Evolutionary conservation across 352 stramenopile genomes (phyloP).

Genomic region (Salisapilia sapeloensis): DNA sequence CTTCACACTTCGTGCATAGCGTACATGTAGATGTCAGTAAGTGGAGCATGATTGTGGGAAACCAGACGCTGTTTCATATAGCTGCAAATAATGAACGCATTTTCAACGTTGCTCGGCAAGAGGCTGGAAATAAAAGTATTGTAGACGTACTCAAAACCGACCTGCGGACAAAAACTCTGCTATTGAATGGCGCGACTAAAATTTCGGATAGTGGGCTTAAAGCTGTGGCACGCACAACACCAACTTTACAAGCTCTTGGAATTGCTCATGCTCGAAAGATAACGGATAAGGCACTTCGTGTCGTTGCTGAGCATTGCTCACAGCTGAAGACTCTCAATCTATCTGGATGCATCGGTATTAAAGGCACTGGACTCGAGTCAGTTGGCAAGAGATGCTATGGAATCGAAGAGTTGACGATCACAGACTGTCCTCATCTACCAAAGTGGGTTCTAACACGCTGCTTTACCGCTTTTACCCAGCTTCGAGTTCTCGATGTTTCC

Average conservation of each 20-base stretch:
- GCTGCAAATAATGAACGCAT: constrained; percentile 42
- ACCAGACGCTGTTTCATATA: constrained; percentile 38
- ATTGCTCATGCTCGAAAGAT: constrained; percentile 23
- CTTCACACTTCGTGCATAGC: constrained; percentile 40
- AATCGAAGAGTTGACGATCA: constrained; percentile 17
- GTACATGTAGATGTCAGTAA: constrained; percentile 27
- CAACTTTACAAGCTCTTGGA: constrained; percentile 30
- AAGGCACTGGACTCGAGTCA: constrained; percentile 36
- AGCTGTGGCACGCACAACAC: constrained; percentile 26
- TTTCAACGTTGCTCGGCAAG: constrained; percentile 3
- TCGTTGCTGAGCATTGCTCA: constrained; percentile 24
- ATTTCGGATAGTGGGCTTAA: constrained; percentile 44
- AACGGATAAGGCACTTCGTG: constrained; percentile 35
- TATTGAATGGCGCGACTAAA: constrained; percentile 40
- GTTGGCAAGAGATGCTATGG: constrained; percentile 37
- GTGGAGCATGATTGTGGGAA: constrained; percentile 54
- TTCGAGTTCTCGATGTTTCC: constrained; percentile 42
- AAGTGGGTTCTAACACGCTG: constrained; percentile 60
- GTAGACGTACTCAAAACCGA: neutral
- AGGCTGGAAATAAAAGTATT: constrained; percentile 3
- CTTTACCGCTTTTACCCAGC: constrained; percentile 28
- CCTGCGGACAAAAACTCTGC: constrained; percentile 16
- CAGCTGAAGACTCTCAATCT: constrained; percentile 33
- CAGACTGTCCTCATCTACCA: constrained; percentile 31
- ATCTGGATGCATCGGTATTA: constrained; percentile 18